These are phyloP conservation scores for Teratosphaeriaceae sp. DNA, from an alignment of 2,329 filamentous ascomycete genomes.

Conservation along the genomic window DNA sequence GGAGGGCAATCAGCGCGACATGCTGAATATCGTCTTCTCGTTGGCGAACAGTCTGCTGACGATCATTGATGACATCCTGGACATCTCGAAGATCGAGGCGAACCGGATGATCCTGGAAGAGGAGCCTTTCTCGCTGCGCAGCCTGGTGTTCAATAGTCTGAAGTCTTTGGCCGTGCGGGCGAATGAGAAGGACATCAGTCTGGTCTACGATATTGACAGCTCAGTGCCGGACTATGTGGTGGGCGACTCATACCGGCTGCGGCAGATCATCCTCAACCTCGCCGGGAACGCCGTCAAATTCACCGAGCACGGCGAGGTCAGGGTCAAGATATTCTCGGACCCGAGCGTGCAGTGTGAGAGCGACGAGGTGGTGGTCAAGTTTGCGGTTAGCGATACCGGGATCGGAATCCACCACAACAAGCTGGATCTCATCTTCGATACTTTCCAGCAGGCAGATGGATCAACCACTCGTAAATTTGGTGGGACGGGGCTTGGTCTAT, in stretches of 20 bases:
- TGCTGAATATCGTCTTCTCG: conserved; percentile 97
- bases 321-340: conserved; percentile 77
- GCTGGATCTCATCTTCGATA: conserved; percentile 95
- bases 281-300: conserved; percentile 99
- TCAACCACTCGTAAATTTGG: conserved; percentile 95
- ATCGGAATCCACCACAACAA: conserved; percentile 96
- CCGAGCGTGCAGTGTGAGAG: conserved; percentile 57
- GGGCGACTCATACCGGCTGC: conserved; percentile 90
- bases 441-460: conserved; percentile 96
- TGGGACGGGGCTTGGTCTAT: conserved; percentile 86
- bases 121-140: conserved; percentile 89
- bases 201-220: conserved; percentile 89
- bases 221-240: conserved; percentile 92
- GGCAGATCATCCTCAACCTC: conserved; percentile 94
- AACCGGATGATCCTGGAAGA: conserved; percentile 98
- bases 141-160: conserved; percentile 93
- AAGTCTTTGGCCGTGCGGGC: conserved; percentile 97
- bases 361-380: conserved; percentile 89
- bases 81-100: conserved; percentile 76
- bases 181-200: conserved; percentile 87
- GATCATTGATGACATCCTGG: conserved; percentile 79
- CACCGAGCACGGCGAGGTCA: conserved; percentile 93
- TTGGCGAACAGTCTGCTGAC: conserved; percentile 92
- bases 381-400: conserved; percentile 90
- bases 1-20: conserved; percentile 92